Evolutionary conservation across 768 basidiomycete genomes (phyloP).

Genomic region (Suillus discolor): DNA sequence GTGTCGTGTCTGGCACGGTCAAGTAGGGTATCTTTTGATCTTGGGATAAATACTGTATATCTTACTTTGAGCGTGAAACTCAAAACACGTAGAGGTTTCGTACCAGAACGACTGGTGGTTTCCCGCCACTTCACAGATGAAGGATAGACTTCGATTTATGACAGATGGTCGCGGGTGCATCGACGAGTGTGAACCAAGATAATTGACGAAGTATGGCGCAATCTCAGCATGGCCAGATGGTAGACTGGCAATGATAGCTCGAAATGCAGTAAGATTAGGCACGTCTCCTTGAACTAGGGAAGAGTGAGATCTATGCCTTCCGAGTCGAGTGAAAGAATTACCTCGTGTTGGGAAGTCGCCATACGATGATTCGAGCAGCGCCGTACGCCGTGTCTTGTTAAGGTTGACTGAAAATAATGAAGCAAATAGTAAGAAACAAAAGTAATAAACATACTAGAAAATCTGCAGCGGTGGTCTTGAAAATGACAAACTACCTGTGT

Average conservation of each 20-base stretch:
- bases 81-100: background rate
- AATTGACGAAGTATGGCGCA: background rate
- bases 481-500: background rate
- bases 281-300: background rate
- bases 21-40: slow-evolving; percentile 6
- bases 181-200: background rate
- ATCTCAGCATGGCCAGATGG: background rate
- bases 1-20: background rate
- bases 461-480: background rate
- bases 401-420: background rate
- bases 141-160: background rate
- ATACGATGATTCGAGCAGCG: background rate
- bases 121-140: background rate
- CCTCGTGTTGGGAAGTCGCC: background rate
- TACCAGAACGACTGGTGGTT: background rate
- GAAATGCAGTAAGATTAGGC: background rate
- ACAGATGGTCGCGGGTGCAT: background rate
- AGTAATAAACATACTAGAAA: background rate
- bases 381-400: background rate
- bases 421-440: background rate
- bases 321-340: background rate
- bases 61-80: background rate
- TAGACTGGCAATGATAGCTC: background rate
- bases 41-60: background rate
- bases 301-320: background rate